A percentile compares a stretch with the other conserved stretches of the same genome.
Evolutionary conservation across 1,284 basidiomycete species (phyloP).

Genomic region (Mycosarcoma maydis): DNA sequence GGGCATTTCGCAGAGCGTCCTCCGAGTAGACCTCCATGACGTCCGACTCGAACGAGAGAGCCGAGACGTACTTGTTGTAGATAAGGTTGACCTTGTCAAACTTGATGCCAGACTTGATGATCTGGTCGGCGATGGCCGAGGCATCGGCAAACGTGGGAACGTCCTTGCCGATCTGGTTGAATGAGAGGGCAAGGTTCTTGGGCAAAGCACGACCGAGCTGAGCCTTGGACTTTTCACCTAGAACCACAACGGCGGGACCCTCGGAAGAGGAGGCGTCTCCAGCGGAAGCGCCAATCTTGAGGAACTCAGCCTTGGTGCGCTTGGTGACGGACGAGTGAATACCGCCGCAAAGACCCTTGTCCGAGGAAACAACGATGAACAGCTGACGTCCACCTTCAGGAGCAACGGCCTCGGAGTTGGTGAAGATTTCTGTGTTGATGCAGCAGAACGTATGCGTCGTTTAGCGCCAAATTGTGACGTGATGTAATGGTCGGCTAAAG

Average conservation of each 20-base stretch:
- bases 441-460: too few relatives aligned
- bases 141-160: slow-evolving; percentile 98
- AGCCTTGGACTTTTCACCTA: slow-evolving; percentile 97
- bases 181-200: slow-evolving; percentile 81
- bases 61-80: slow-evolving; percentile 95
- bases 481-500: too few relatives aligned
- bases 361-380: slow-evolving; percentile 91
- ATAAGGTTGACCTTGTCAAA: slow-evolving; percentile 88
- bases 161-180: slow-evolving; percentile 97
- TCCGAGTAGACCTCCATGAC: slow-evolving; percentile 74
- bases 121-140: slow-evolving; percentile 89
- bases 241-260: slow-evolving; percentile 69
- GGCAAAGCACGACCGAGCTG: slow-evolving; percentile 80
- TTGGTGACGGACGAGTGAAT: slow-evolving; percentile 98
- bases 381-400: slow-evolving; percentile 62
- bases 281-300: slow-evolving; percentile 69
- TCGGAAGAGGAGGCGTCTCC: slow-evolving; percentile 68
- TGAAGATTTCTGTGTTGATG: slow-evolving; percentile 59
- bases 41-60: slow-evolving; percentile 87
- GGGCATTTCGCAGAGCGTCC: slow-evolving; percentile 72
- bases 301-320: slow-evolving; percentile 76
- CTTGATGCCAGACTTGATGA: slow-evolving; percentile 83
- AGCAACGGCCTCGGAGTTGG: slow-evolving; percentile 61
- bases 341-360: slow-evolving; percentile 99
- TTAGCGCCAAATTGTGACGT: neutral